Base-by-base conservation (phyloP, 2,329 filamentous ascomycete genomes). In the Aureobasidium sp. region DNA sequence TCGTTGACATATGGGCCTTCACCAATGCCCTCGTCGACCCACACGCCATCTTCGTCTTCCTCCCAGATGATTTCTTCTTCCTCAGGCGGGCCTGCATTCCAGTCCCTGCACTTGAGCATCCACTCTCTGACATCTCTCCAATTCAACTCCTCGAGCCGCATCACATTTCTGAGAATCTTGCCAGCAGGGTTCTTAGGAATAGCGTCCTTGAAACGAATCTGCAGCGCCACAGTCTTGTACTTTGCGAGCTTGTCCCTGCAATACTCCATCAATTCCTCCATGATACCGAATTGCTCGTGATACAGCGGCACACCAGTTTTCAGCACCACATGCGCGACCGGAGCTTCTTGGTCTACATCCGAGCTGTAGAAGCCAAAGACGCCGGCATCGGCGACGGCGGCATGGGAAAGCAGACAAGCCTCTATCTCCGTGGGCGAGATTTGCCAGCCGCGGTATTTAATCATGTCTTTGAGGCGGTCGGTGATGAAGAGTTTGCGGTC, bases 401-500 rank as follows among this genome's bases (percentile, higher is more conserved):
- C 34, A 14, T 66, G 67, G n/a, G 66, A 27, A 14, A 73, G 62
- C 27, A 73, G 63, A 12, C 65, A 67, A 22, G 67, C 65, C 62
- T 74, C 72, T 22, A 74, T 55, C 62, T 74, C 72, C 4, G 68
- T 67, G 0, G 72, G 71, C 0, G 71, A 68, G 29, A 74, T 69
- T 61, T 74, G 72, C 63, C 67, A 72, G 25, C 71, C 71, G 34
- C 70, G 70, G 55, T 71, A 68, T 45, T 74, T 74, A 65, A 74
- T 72, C 6, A 74, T 64, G 52, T 74, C 72, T 57, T 62, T 62
- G 7, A 39, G 66, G 29, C 72, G 70, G 55, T 72, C 71, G 53
- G 72, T 65, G 22, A 74, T 62, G 58, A 70, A 73, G 51, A 73
- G 65, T 51, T 70, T 70, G 22, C 68, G 68, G 45, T 69, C 65